A percentile compares a stretch with the other conserved stretches of the same genome.
Conservation (phyloP, 2,329 filamentous ascomycete species). For the Neospermospora avenae region DNA sequence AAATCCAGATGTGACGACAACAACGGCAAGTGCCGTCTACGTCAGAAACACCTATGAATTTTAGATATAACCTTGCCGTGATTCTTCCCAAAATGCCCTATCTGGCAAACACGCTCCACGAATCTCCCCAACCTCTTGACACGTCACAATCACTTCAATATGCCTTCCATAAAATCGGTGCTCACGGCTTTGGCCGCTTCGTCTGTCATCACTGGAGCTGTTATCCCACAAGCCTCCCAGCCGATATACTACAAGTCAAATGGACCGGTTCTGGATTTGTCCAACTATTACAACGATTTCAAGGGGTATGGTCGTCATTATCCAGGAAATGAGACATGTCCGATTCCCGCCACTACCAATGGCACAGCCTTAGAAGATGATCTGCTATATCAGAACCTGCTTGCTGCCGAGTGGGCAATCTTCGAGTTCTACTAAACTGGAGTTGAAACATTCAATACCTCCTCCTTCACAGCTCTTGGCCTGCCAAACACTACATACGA, state of each 20-base stretch:
- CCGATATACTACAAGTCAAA: too few relatives aligned
- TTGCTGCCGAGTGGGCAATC: constrained; percentile 44
- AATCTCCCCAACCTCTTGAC: too few relatives aligned
- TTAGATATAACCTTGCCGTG: not conserved
- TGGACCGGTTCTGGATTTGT: constrained; percentile 36
- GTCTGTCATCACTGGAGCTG: not conserved
- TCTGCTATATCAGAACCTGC: constrained; percentile 43
- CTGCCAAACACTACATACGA: constrained; percentile 41
- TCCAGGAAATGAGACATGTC: constrained; percentile 37
- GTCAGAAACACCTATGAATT: not conserved
- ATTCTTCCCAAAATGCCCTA: not conserved
- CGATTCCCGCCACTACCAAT: constrained; percentile 32
- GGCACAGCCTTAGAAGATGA: constrained; percentile 40
- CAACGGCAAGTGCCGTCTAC: not conserved
- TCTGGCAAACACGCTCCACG: too few relatives aligned
- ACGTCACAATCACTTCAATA: not conserved
- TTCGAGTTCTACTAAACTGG: constrained; percentile 44
- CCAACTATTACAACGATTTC: constrained; percentile 36
- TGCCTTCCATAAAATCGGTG: not conserved
- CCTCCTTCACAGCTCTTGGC: constrained; percentile 36
- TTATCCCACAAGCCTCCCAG: constrained; percentile 1
- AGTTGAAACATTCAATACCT: constrained; percentile 40
- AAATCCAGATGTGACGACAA: not conserved
- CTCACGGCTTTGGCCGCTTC: constrained; percentile 4
- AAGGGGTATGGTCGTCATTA: constrained; percentile 36